A percentile compares a stretch with the other conserved stretches of the same genome.
Evolutionary conservation across 1,139 yeast species (phyloP).

Genomic region (Diutina rugosa): DNA sequence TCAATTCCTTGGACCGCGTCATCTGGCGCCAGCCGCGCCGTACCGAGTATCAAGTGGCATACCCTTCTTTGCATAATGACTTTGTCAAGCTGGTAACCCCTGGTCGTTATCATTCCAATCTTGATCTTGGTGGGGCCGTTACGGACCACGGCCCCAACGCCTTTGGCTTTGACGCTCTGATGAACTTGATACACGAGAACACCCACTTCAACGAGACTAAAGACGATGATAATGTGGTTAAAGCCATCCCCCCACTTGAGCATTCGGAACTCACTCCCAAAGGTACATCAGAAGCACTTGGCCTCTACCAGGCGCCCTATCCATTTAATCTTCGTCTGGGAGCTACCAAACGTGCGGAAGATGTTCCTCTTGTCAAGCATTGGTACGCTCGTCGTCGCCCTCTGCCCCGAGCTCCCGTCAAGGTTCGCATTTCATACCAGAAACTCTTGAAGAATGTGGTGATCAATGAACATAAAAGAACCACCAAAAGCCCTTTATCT

Average conservation of each 20-base stretch:
- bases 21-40: constrained; percentile 66
- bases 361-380: constrained; percentile 68
- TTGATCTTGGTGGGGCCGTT: constrained; percentile 14
- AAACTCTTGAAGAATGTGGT: constrained; percentile 68
- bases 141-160: constrained; percentile 32
- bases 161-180: constrained; percentile 12
- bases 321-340: constrained; percentile 78
- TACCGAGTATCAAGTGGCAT: constrained; percentile 79
- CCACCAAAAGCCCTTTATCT: constrained; percentile 28
- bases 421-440: constrained; percentile 79
- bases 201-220: constrained; percentile 7
- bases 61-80: constrained; percentile 75
- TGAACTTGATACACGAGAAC: constrained; percentile 10
- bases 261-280: constrained; percentile 16
- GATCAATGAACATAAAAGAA: constrained; percentile 46
- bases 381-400: constrained; percentile 69
- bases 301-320: constrained; percentile 66
- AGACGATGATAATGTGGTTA: constrained; percentile 8
- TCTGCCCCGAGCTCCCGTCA: constrained; percentile 45
- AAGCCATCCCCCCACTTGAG: background rate
- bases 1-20: constrained; percentile 77
- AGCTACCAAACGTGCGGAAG: constrained; percentile 69
- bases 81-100: constrained; percentile 53
- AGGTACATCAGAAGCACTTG: constrained; percentile 45
- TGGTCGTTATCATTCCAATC: constrained; percentile 41